phyloP scores from a whole-genome alignment of 768 basidiomycete species.

The Suillus alpinus region DNA sequence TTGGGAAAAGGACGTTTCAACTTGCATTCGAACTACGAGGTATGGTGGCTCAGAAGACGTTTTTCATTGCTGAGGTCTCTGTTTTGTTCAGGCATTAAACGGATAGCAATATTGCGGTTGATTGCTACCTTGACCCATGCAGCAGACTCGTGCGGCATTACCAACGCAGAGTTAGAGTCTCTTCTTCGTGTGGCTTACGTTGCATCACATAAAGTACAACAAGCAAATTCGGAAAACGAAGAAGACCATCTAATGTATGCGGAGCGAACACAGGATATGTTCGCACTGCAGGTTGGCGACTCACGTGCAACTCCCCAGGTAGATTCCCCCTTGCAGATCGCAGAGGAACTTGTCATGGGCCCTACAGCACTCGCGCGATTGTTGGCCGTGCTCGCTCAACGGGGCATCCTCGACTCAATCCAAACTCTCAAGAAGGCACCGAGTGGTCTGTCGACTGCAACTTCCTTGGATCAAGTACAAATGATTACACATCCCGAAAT shows the following conservation, averaged over 20 bases:
- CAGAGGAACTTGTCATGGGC: constrained; percentile 19
- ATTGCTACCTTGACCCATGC: constrained; percentile 18
- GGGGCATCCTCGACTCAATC: constrained; percentile 17
- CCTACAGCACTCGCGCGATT: constrained; percentile 26
- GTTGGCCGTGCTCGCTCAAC: constrained; percentile 26
- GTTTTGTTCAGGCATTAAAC: constrained; percentile 13
- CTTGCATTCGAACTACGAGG: constrained; percentile 21
- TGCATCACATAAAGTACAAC: constrained; percentile 14
- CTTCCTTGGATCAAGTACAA: constrained; percentile 18
- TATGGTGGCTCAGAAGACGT: neutral
- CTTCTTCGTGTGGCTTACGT: constrained; percentile 21
- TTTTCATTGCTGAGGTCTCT: neutral
- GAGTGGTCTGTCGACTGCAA: constrained; percentile 13
- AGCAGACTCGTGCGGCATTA: constrained; percentile 7
- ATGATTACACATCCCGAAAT: constrained; percentile 18
- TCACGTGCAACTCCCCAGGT: constrained; percentile 12
- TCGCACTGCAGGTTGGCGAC: constrained; percentile 19
- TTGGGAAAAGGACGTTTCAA: constrained; percentile 10
- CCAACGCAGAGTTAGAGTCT: constrained; percentile 21
- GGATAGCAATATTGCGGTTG: constrained; percentile 25
- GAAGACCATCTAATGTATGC: constrained; percentile 9
- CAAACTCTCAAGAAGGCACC: constrained; percentile 17
- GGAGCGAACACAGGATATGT: constrained; percentile 20
- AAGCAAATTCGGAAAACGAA: constrained; percentile 5
- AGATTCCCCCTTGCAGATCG: constrained; percentile 18